Conservation (phyloP, 495 filamentous ascomycete species). For the Lineolata rhizophorae region DNA sequence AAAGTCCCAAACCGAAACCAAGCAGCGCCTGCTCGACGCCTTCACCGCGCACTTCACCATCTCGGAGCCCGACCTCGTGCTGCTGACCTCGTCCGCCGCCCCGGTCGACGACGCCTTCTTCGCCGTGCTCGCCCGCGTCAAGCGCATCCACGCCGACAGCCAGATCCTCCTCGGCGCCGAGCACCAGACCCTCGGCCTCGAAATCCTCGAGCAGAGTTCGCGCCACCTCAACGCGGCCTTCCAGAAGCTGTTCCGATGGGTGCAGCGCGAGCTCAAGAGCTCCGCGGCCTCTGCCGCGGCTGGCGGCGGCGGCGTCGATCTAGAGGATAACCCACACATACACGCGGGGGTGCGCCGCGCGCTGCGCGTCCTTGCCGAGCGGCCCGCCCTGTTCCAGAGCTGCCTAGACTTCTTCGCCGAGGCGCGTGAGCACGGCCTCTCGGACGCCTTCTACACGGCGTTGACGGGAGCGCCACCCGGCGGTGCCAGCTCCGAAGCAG, state of each 20-base stretch:
- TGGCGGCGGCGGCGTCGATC: too few species aligned
- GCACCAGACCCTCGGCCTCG: constrained; percentile 63
- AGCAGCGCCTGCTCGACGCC: constrained; percentile 60
- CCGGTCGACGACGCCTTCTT: constrained; percentile 81
- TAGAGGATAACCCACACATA: constrained; percentile 90
- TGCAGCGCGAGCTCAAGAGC: constrained; percentile 79
- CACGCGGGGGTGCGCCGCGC: constrained; percentile 67
- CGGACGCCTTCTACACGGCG: constrained; percentile 78
- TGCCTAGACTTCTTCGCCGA: constrained; percentile 90
- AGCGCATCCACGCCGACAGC: constrained; percentile 72
- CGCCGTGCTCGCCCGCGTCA: constrained; percentile 50
- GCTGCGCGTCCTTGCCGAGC: constrained; percentile 70
- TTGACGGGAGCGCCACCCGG: constrained; percentile 44
- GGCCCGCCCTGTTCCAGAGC: constrained; percentile 75
- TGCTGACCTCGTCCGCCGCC: constrained; percentile 52
- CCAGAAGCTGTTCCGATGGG: constrained; percentile 88
- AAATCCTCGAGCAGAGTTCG: constrained; percentile 79
- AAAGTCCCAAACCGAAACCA: constrained; percentile 59
- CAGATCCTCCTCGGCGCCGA: constrained; percentile 75
- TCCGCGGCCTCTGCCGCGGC: too few species aligned
- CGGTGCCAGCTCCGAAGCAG: constrained; percentile 15
- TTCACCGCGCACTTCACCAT: constrained; percentile 73
- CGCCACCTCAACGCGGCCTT: constrained; percentile 75
- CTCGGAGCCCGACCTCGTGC: constrained; percentile 50
- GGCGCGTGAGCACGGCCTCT: constrained; percentile 66